Evolutionary conservation across 805 yeast species (phyloP), one percentile per base, ranked within the genome.

Genomic region (Jamesozyma lodderae): DNA sequence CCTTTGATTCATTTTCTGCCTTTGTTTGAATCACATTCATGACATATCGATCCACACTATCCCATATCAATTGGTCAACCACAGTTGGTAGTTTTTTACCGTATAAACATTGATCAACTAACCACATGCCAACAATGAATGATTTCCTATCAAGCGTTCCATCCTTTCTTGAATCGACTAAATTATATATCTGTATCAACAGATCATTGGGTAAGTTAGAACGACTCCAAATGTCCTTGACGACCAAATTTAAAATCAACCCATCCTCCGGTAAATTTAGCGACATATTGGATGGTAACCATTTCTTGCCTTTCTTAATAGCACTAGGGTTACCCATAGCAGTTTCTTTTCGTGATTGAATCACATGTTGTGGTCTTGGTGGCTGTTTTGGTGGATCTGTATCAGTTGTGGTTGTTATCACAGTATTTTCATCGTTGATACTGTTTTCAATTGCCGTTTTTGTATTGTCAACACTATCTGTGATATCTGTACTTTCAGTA

Each of bases 91-190:
- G 64, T 56, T 92, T 92, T 28, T 94, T 69, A 0, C 98, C 98
- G 55, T 90, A 92, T 8, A 92, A 67, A 55, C 96, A 85, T 61
- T 92, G 98, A 58, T 92, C 99, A 2, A 92, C 88, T 4, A 88
- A 62, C 98, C 98, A 92, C 82, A 84, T 88, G 0, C 98, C 98
- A n/a, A 88, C 88, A 21, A 90, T 64, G 51, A 92, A 92, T 45
- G 88, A 90, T 26, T 77, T 79, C 43, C 84, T 73, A 47, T 79
- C 81, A 38, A 92, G 64, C 1, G 83, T 75, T 0, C 95, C 94
- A 55, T 82, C 92, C 31, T 66, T 59, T 45, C 77, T 59, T 38
- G 63, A 70, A 54, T 73, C 85, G 3, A 88, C 90, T 48, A 81
- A 66, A 35, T 77, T 73, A 86, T 86, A 85, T 21, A 79, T 78